Evolutionary conservation across 2,329 filamentous ascomycete genomes (phyloP).

Genomic region (Lecanicillium sp.): DNA sequence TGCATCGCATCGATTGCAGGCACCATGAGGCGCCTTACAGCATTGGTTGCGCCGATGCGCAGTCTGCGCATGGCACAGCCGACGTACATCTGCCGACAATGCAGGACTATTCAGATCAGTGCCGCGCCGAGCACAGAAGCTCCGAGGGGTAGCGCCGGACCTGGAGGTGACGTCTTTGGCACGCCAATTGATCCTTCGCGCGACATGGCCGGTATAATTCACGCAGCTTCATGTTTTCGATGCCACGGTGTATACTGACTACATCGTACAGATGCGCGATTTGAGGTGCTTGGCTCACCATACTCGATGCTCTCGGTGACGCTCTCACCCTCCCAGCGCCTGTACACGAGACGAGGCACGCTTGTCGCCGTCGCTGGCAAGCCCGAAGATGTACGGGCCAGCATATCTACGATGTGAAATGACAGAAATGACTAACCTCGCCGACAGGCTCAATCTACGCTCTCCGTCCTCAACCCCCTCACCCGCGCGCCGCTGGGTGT

Average conservation of each 20-base stretch:
- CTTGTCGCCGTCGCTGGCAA: constrained; percentile 86
- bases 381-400: constrained; percentile 71
- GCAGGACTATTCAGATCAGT: constrained; percentile 58
- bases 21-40: constrained; percentile 36
- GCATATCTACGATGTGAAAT: too few relatives aligned
- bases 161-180: constrained; percentile 51
- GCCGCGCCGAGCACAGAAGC: constrained; percentile 53
- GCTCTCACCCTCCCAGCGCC: constrained; percentile 84
- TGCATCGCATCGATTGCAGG: constrained; percentile 6
- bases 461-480: constrained; percentile 81
- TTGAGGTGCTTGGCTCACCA: constrained; percentile 86
- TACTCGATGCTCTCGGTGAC: constrained; percentile 92
- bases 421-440: constrained; percentile 7
- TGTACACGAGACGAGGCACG: constrained; percentile 88
- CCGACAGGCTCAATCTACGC: constrained; percentile 72
- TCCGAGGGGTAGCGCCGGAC: constrained; percentile 27
- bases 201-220: constrained; percentile 44
- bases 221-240: constrained; percentile 5
- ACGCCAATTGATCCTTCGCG: constrained; percentile 37
- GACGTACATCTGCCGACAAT: constrained; percentile 46
- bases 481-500: constrained; percentile 74
- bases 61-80: constrained; percentile 23
- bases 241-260: background rate
- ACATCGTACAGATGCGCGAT: constrained; percentile 67
- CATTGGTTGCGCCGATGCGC: constrained; percentile 32